A percentile compares a stretch with the other conserved stretches of the same genome.
phyloP scores from a whole-genome alignment of 2,329 filamentous ascomycete genomes.

The Cladobotryum protrusum region DNA sequence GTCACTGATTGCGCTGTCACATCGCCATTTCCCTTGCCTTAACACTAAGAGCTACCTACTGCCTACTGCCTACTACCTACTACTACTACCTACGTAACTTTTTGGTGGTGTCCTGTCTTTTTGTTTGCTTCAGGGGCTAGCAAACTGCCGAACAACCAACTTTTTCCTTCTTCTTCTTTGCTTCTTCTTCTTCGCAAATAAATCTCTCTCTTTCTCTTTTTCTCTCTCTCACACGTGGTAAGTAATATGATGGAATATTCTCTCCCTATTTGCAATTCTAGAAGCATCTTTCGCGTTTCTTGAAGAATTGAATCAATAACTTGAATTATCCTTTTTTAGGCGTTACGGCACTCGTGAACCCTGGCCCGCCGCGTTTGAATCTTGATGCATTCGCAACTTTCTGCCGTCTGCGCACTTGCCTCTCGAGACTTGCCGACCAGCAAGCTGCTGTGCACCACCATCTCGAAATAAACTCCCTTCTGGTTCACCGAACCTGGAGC shows the following conservation, averaged over 20 bases:
- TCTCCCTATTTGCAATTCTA: neutral
- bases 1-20: constrained; percentile 9
- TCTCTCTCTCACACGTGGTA: neutral
- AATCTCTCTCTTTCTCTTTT: neutral
- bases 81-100: too few species aligned
- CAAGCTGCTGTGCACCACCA: constrained; percentile 7
- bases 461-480: neutral
- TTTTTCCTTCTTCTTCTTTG: neutral
- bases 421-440: constrained; percentile 13
- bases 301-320: neutral
- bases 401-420: constrained; percentile 8
- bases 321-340: constrained; percentile 3
- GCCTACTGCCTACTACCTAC: too few species aligned
- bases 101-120: neutral
- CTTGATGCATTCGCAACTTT: constrained; percentile 25
- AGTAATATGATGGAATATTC: neutral
- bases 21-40: constrained; percentile 9
- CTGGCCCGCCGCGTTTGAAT: constrained; percentile 13
- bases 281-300: neutral
- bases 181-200: too few species aligned
- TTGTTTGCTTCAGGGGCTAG: constrained; percentile 1
- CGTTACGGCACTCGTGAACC: constrained; percentile 15
- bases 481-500: constrained; percentile 13
- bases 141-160: neutral
- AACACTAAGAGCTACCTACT: neutral